A percentile compares a stretch with the other conserved stretches of the same genome.
These are phyloP conservation scores for Coemansia sp. DNA, from an alignment of 192 early-diverging fungal genomes.

Conservation along the genomic window DNA sequence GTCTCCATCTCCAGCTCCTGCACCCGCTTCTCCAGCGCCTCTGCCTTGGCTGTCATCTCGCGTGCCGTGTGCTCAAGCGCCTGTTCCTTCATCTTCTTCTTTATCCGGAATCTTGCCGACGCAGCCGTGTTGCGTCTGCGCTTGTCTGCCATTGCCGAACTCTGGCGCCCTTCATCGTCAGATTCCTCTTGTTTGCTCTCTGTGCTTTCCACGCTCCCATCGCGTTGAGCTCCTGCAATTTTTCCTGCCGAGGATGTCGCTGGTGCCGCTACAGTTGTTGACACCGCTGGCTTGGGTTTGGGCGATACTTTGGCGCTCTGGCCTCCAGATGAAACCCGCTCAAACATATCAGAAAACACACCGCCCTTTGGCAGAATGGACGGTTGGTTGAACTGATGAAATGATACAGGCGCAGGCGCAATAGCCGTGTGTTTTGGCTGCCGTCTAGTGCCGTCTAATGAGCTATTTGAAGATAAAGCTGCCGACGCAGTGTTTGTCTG, in stretches of 20 bases:
- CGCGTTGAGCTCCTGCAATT: not conserved
- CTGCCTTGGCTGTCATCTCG: constrained; percentile 72
- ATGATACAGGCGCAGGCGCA: constrained; percentile 17
- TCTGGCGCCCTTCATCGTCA: constrained; percentile 18
- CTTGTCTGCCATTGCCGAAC: constrained; percentile 78
- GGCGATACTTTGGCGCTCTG: constrained; percentile 5
- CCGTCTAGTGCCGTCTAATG: not conserved
- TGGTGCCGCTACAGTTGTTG: not conserved
- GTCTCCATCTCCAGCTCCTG: constrained; percentile 88
- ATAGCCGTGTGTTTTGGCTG: constrained; percentile 17
- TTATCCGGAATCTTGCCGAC: constrained; percentile 89
- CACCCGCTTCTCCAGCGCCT: constrained; percentile 72
- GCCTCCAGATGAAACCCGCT: not conserved
- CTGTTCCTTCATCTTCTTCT: constrained; percentile 93
- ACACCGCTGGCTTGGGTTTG: constrained; percentile 11
- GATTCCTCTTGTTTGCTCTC: constrained; percentile 6
- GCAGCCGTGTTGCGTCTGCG: constrained; percentile 92
- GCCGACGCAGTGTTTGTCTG: too few relatives aligned
- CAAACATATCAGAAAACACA: constrained; percentile 9
- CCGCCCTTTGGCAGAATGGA: constrained; percentile 32
- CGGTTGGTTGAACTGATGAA: constrained; percentile 18
- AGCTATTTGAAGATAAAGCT: too few relatives aligned
- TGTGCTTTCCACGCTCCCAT: not conserved
- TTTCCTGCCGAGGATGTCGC: not conserved
- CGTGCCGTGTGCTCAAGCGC: constrained; percentile 77